Percentiles rank a stretch among this genome's conserved stretches.
phyloP scores from a whole-genome alignment of 345 rosid genomes.

The Boechera divaricarpa region DNA sequence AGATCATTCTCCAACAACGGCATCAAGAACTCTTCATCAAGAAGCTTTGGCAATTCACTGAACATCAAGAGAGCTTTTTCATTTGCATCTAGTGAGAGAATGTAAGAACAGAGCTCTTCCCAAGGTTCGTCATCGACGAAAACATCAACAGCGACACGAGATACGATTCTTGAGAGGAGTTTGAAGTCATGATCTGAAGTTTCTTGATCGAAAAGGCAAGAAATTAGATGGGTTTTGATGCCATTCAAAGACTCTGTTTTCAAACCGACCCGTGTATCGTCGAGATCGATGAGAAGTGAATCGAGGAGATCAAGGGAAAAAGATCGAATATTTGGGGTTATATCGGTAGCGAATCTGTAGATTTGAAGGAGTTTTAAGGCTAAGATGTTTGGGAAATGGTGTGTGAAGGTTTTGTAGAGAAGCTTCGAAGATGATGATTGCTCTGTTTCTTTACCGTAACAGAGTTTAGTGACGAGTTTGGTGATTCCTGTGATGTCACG shows the following conservation, averaged over 20 bases:
- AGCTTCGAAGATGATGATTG: constrained; percentile 11
- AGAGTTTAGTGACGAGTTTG: constrained; percentile 26
- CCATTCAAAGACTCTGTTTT: not conserved
- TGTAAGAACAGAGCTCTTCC: constrained; percentile 31
- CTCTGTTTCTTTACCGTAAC: constrained; percentile 29
- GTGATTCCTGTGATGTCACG: not conserved
- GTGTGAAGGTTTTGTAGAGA: constrained; percentile 4
- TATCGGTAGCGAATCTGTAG: not conserved
- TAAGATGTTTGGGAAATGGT: constrained; percentile 26
- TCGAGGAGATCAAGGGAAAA: constrained; percentile 16
- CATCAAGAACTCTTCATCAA: constrained; percentile 30
- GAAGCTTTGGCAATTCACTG: constrained; percentile 12
- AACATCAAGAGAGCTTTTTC: constrained; percentile 27
- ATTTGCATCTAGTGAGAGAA: not conserved
- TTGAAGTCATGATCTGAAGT: constrained; percentile 13
- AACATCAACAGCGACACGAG: constrained; percentile 15
- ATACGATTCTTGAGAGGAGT: constrained; percentile 22
- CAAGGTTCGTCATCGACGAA: not conserved
- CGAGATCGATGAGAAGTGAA: constrained; percentile 26
- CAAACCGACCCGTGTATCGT: not conserved
- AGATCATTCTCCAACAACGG: not conserved
- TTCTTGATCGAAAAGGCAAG: constrained; percentile 27
- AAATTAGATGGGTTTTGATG: not conserved
- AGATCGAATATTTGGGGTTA: constrained; percentile 2
- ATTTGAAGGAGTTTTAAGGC: constrained; percentile 20